Evolutionary conservation across 2,329 filamentous ascomycete genomes (phyloP).

Genomic region (Calycina herbarum): DNA sequence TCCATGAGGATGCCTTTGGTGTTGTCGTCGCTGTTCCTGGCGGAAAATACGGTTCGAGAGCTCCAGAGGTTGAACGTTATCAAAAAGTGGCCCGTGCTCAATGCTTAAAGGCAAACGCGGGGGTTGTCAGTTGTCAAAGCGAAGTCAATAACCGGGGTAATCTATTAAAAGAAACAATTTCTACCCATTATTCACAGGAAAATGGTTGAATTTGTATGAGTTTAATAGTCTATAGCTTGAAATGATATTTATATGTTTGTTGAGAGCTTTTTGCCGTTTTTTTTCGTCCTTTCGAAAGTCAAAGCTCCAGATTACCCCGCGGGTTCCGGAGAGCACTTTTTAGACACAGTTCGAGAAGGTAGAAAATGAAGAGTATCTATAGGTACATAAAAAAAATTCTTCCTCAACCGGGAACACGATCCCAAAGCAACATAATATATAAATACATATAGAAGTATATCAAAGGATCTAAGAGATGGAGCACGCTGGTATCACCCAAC

Average conservation of each 20-base stretch:
- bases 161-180: no score
- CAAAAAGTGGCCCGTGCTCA: not conserved
- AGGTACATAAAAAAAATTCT: not conserved
- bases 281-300: not conserved
- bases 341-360: not conserved
- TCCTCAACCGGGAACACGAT: no score
- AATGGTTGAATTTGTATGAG: no score
- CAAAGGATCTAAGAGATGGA: not conserved
- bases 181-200: no score
- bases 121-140: constrained; percentile 5
- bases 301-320: not conserved
- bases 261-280: not conserved
- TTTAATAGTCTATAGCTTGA: not conserved
- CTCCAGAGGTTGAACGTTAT: not conserved
- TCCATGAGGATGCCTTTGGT: constrained; percentile 6
- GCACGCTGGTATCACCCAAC: not conserved
- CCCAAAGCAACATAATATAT: not conserved
- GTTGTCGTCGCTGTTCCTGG: constrained; percentile 12
- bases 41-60: constrained; percentile 17
- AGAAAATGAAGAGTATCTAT: not conserved
- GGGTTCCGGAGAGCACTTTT: not conserved
- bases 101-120: not conserved
- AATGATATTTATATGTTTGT: not conserved
- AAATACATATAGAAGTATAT: not conserved
- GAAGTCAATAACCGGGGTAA: no score